A percentile compares a stretch with the other conserved stretches of the same genome.
phyloP scores from a whole-genome alignment of 1,284 basidiomycete species.

The Pyrrhoderma lamaoense region DNA sequence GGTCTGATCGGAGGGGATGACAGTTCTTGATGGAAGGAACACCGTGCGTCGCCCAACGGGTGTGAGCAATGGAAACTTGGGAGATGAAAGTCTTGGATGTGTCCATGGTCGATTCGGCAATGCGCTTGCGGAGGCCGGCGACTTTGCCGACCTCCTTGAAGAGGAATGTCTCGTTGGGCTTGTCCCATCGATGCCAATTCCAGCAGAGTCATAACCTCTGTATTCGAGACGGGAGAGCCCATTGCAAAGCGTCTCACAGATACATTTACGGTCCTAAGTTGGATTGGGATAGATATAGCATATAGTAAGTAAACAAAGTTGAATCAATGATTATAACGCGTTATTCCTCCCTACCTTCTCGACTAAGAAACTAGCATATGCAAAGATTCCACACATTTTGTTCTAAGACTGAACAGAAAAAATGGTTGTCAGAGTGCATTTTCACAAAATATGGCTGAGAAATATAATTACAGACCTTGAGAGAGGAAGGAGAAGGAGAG shows the following conservation, averaged over 20 bases:
- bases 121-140: slow-evolving; percentile 87
- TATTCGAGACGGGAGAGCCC: slow-evolving; percentile 96
- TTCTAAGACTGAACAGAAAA: not conserved
- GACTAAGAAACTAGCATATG: slow-evolving; percentile 87
- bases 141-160: slow-evolving; percentile 99
- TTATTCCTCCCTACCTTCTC: slow-evolving; percentile 79
- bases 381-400: slow-evolving; percentile 91
- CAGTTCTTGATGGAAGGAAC: slow-evolving; percentile 86
- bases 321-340: slow-evolving; percentile 17
- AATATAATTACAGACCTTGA: slow-evolving; percentile 1
- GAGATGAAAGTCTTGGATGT: slow-evolving; percentile 77
- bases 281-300: slow-evolving; percentile 1
- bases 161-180: slow-evolving; percentile 67
- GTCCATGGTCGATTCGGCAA: slow-evolving; percentile 71
- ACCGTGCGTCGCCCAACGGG: slow-evolving; percentile 99
- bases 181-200: slow-evolving; percentile 95
- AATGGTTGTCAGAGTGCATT: not conserved
- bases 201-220: slow-evolving; percentile 97
- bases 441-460: not conserved
- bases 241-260: slow-evolving; percentile 88
- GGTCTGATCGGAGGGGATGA: slow-evolving; percentile 91
- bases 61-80: slow-evolving; percentile 97
- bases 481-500: not conserved
- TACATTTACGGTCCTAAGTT: slow-evolving; percentile 77
- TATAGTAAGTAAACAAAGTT: slow-evolving; percentile 16